These are phyloP conservation scores for Pseudogymnoascus sp. DNA, from an alignment of 2,329 filamentous ascomycete genomes.

Conservation along the genomic window DNA sequence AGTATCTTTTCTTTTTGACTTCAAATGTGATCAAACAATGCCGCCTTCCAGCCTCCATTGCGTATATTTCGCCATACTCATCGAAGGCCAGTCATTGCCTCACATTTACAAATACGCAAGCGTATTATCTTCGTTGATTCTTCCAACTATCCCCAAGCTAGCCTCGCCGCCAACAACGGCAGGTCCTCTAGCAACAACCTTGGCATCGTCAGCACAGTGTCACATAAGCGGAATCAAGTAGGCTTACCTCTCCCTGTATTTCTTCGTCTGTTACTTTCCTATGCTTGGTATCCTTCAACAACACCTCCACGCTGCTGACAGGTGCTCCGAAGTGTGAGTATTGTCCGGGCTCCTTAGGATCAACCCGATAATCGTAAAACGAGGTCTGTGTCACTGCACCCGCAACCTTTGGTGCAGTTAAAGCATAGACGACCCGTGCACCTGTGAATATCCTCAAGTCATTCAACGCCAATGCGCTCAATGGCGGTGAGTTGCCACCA, in stretches of 20 bases:
- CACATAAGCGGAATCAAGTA: not conserved
- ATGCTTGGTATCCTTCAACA: conserved; percentile 55
- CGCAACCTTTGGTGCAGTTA: conserved; percentile 75
- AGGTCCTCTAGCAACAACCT: conserved; percentile 67
- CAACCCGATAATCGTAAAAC: conserved; percentile 74
- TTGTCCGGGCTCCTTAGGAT: conserved; percentile 30
- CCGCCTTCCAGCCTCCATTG: not conserved
- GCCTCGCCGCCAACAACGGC: conserved; percentile 63
- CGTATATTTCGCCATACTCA: not conserved
- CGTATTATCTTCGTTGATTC: conserved; percentile 65
- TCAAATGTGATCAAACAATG: not conserved
- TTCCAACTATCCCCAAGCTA: conserved; percentile 55
- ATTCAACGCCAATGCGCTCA: conserved; percentile 64
- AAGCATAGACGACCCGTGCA: conserved; percentile 74
- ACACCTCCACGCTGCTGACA: conserved; percentile 69
- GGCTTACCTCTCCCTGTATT: conserved; percentile 55
- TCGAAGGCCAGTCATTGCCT: not conserved
- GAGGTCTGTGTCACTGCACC: conserved; percentile 84
- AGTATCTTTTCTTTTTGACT: not conserved
- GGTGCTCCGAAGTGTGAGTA: conserved; percentile 74
- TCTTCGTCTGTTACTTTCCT: conserved; percentile 57
- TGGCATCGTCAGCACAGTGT: conserved; percentile 12
- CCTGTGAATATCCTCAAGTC: conserved; percentile 77
- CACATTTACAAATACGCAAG: conserved; percentile 42
- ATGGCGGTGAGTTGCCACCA: conserved; percentile 51